Conservation (phyloP, 768 basidiomycete genomes). For the Cyclocybe aegerita region DNA sequence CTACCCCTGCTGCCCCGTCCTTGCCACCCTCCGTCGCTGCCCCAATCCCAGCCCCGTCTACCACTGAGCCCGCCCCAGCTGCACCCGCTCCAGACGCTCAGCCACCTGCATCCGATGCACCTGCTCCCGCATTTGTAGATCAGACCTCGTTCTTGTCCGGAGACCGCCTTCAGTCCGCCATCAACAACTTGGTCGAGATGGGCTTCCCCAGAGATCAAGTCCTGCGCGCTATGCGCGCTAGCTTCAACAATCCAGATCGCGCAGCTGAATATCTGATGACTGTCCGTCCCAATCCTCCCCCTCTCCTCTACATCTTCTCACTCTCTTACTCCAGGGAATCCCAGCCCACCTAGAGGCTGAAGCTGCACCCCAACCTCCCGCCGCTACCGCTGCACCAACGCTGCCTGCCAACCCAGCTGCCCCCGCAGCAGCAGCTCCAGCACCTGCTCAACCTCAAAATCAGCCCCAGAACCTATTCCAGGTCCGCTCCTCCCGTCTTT, state of each 20-base stretch:
- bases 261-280: conserved; percentile 98
- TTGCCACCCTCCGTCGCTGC: conserved; percentile 12
- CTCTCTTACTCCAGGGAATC: conserved; percentile 60
- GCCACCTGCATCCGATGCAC: conserved; percentile 30
- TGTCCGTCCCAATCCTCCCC: conserved; percentile 41
- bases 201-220: conserved; percentile 89
- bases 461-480: conserved; percentile 87
- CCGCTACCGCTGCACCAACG: conserved; percentile 35
- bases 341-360: conserved; percentile 67
- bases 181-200: conserved; percentile 90
- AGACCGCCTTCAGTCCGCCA: conserved; percentile 68
- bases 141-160: conserved; percentile 74
- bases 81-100: conserved; percentile 26
- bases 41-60: conserved; percentile 31
- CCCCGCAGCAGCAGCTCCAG: conserved; percentile 11
- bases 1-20: conserved; percentile 1
- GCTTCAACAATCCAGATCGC: conserved; percentile 96
- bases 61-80: conserved; percentile 27
- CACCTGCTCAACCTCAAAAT: conserved; percentile 33
- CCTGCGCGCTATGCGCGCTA: conserved; percentile 81
- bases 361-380: conserved; percentile 36
- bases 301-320: neutral
- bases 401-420: conserved; percentile 34
- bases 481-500: conserved; percentile 36
- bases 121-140: conserved; percentile 42